Evolutionary conservation across 306 rosid species (phyloP).

Genomic region (Lathyrus sativus): DNA sequence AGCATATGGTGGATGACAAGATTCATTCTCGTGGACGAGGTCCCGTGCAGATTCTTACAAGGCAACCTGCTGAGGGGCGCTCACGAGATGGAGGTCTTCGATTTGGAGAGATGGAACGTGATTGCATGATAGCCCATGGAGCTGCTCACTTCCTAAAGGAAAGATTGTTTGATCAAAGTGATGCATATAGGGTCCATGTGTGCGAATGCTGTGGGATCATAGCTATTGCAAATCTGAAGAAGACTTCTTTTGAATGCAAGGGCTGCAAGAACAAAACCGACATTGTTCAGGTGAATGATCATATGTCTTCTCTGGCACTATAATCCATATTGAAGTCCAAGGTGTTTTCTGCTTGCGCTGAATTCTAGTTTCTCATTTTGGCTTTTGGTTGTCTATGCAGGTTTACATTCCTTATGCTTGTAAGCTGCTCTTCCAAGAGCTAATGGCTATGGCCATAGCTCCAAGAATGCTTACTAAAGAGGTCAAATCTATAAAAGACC

Average conservation of each 20-base stretch:
- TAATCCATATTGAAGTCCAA: background rate
- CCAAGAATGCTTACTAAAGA: constrained; percentile 97
- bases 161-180: constrained; percentile 94
- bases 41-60: constrained; percentile 95
- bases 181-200: constrained; percentile 92
- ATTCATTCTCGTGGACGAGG: constrained; percentile 98
- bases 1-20: constrained; percentile 99
- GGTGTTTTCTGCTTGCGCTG: constrained; percentile 31
- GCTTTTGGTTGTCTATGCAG: constrained; percentile 48
- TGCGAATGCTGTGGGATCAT: constrained; percentile 91
- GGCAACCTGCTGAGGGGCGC: constrained; percentile 98
- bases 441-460: constrained; percentile 98
- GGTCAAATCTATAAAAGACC: constrained; percentile 59
- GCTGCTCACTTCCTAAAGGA: constrained; percentile 95
- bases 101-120: constrained; percentile 98
- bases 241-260: constrained; percentile 89
- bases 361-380: constrained; percentile 1
- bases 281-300: constrained; percentile 78
- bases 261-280: constrained; percentile 98
- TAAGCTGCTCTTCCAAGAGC: constrained; percentile 96
- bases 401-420: constrained; percentile 96
- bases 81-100: constrained; percentile 98
- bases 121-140: constrained; percentile 98
- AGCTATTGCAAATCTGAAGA: constrained; percentile 96
- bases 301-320: background rate